Evolutionary conservation across 176 grass and related monocot genomes (phyloP).

Genomic region (Echinochloa phyllopogon): DNA sequence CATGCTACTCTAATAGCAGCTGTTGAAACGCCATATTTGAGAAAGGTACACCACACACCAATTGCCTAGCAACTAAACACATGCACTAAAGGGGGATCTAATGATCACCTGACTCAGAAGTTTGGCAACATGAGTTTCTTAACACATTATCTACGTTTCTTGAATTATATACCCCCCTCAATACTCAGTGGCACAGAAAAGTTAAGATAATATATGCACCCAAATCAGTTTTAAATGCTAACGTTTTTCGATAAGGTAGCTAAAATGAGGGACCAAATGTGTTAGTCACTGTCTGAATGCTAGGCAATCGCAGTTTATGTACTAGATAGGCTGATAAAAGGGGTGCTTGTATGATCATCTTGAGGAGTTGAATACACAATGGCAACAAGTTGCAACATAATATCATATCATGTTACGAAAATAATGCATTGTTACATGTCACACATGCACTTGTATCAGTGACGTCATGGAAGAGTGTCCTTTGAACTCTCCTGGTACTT

Average conservation of each 20-base stretch:
- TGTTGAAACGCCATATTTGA: conserved; percentile 18
- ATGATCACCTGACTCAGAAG: conserved; percentile 33
- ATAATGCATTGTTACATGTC: neutral
- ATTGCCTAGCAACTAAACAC: too few species aligned
- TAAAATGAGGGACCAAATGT: conserved; percentile 28
- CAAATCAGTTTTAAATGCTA: neutral
- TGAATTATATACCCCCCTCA: neutral
- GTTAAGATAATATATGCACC: conserved; percentile 9
- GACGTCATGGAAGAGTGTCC: neutral
- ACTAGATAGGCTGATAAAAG: neutral
- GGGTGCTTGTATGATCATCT: neutral
- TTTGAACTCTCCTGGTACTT: neutral
- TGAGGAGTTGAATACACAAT: neutral
- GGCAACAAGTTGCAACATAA: neutral
- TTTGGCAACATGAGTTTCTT: neutral
- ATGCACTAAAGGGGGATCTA: neutral
- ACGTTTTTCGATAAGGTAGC: neutral
- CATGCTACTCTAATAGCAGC: conserved; percentile 3
- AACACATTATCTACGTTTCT: too few species aligned
- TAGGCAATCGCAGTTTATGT: conserved; percentile 8
- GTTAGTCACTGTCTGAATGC: neutral
- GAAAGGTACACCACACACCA: neutral
- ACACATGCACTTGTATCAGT: neutral
- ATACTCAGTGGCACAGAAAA: neutral
- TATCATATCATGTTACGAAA: neutral